Base-by-base conservation (phyloP, 2,329 filamentous ascomycete species). In the Fusarium newnesense region DNA sequence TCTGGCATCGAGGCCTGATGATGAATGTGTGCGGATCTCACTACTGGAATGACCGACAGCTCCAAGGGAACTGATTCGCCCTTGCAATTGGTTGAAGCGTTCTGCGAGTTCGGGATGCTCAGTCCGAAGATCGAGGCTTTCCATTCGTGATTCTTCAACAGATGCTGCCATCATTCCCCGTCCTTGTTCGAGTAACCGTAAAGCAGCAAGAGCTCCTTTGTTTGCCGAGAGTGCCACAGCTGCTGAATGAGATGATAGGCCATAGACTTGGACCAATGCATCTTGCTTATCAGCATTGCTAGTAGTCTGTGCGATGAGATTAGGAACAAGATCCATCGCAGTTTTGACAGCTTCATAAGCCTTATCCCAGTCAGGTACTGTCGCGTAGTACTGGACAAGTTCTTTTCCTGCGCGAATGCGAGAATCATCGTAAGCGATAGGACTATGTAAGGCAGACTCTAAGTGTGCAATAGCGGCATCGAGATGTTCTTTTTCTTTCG, bases 1-100 rank as follows among this genome's bases (percentile, higher is more conserved):
- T n/a, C 7, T 10, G 16, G 5, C 12, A 5, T 34, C 10, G 4
- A 3, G 15, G 10, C 21, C 28, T 18, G 46, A 18, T 5, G 28
- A 32, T n/a, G 5, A 32, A 50, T 3, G 15, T 3, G 2, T 12
- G 10, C 9, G 21, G 7, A 24, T 34, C 18, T 18, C 19, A 18
- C 2, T 19, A 18, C 21, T 4, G 4, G 21, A 24, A n/a, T 12
- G 4, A n/a, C 7, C 15, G 7, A 32, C 15, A 50, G 15, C 21
- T 8, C 15, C 21, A 12, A 7, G 18, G 2, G 15, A 34, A n/a
- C 10, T 2, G 10, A 24, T n/a, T 32, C 2, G 7, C 32, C 15
- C 9, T 32, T 32, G 21, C 2, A 34, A 7, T 32, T 4, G 21
- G 3, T 8, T 34, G 1, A 34, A 4, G 5, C 15, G 30, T 15